phyloP scores from a whole-genome alignment of 148 eudicot genomes.

The Rhododendron molle region DNA sequence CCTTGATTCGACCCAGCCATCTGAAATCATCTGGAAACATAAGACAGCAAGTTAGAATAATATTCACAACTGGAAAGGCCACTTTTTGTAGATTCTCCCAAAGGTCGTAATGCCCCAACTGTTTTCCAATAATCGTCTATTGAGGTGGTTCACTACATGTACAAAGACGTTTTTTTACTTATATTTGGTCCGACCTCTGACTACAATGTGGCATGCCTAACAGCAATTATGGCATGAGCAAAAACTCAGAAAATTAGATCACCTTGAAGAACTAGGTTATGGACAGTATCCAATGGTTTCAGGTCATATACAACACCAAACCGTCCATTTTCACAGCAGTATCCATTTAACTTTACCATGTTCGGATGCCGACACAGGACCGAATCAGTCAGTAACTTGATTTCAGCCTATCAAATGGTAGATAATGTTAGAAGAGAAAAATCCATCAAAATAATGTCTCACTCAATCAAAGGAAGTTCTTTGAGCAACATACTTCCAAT shows the following conservation, averaged over 20 bases:
- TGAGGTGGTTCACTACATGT: neutral
- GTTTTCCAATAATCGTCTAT: neutral
- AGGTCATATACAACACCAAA: slow-evolving; percentile 2
- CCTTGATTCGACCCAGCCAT: slow-evolving; percentile 7
- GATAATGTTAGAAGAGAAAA: neutral
- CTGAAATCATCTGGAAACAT: neutral
- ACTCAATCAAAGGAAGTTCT: neutral
- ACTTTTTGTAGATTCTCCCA: neutral
- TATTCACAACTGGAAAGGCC: neutral
- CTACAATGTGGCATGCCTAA: no score
- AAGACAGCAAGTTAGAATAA: neutral
- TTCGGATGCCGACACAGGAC: neutral
- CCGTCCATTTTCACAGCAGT: neutral
- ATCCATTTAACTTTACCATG: slow-evolving; percentile 7
- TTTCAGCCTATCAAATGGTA: neutral
- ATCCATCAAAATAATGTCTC: neutral
- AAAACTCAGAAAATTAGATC: neutral
- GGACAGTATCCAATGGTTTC: neutral
- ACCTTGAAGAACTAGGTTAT: slow-evolving; percentile 4
- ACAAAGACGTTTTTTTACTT: neutral
- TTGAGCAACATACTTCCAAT: neutral
- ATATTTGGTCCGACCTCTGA: neutral
- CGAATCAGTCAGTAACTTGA: neutral
- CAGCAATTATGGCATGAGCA: no score
- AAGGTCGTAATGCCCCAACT: neutral